Evolutionary conservation across 495 filamentous ascomycete species (phyloP), one percentile per base, ranked within the genome.

Genomic region (Lasiosphaeria hispida): DNA sequence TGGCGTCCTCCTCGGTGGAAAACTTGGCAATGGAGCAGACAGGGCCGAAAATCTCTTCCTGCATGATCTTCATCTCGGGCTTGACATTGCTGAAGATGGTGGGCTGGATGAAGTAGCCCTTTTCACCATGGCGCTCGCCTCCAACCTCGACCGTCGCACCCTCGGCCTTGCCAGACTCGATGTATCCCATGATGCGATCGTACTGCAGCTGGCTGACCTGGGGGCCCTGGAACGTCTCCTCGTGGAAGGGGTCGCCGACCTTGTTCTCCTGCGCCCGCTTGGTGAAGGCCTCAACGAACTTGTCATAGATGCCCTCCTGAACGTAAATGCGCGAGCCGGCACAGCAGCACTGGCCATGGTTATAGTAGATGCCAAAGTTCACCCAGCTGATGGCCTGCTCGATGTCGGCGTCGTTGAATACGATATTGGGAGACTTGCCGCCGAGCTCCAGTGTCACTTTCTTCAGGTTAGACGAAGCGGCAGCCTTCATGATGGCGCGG

Each of bases 371-470:
- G 72, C 93, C 93, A 58, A 94, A 96, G 87, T 97, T 97, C 73
- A 93, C 89, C 93, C 93, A 97, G 14, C 87, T 90, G 75, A 97
- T 92, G 59, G 93, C 92, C 70, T 96, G 88, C 65, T 97, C 92
- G 65, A 97, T 92, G 68, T 97, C 86, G 54, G 93, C 93, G 67
- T 97, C 93, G 67, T 93, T 80, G 77, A 97, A 97, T 70, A 97
- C 85, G 60, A 97, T 96, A 82, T 97, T 97, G 61, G 93, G 93
- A 54, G 90, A 95, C 86, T 97, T 97, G 77, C 93, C 93, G 72
- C 93, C 93, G 53, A 97, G 87, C 77, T 97, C 93, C 35, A 97
- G 84, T n/a, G 93, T 97, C 48, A 97, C 94, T 86, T 96, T 96
- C 88, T 97, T 97, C 72, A 97, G 70, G 83, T 97, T 97, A 69